Percentiles rank a stretch among this genome's conserved stretches.
phyloP scores from a whole-genome alignment of 805 yeast species.

The Zygosaccharomyces siamensis region DNA sequence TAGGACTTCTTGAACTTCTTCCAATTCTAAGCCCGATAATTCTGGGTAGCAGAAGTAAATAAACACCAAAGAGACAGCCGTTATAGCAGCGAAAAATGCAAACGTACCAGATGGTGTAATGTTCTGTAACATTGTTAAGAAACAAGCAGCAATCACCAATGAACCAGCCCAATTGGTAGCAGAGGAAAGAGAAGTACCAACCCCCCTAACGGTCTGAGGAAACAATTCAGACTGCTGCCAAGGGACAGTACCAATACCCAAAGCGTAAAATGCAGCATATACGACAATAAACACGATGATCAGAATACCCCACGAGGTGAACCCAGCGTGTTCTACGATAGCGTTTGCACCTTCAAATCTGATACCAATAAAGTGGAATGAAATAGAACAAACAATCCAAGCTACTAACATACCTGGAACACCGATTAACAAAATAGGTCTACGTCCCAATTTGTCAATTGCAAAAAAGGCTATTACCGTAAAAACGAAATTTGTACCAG shows the following conservation, averaged over 20 bases:
- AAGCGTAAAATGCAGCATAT: constrained; percentile 85
- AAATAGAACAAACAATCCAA: constrained; percentile 76
- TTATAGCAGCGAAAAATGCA: constrained; percentile 79
- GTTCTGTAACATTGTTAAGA: constrained; percentile 87
- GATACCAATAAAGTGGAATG: constrained; percentile 80
- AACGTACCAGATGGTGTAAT: constrained; percentile 96
- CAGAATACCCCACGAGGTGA: constrained; percentile 82
- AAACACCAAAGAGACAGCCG: constrained; percentile 64
- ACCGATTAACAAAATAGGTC: constrained; percentile 72
- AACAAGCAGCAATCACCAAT: constrained; percentile 82
- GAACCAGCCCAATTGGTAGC: constrained; percentile 97
- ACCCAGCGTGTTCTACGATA: constrained; percentile 42
- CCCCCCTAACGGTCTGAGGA: constrained; percentile 89
- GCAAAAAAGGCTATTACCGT: constrained; percentile 81
- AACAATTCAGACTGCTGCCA: constrained; percentile 97
- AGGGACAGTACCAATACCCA: constrained; percentile 95
- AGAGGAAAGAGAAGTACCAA: constrained; percentile 87
- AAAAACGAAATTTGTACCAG: constrained; percentile 90
- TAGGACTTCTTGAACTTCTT: constrained; percentile 80
- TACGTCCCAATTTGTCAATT: constrained; percentile 84
- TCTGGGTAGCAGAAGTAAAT: constrained; percentile 88
- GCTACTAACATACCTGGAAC: constrained; percentile 81
- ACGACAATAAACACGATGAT: constrained; percentile 80
- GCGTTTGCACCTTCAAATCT: constrained; percentile 47
- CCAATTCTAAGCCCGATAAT: constrained; percentile 81